Percentiles rank a stretch among this genome's conserved stretches.
Conservation (phyloP, 257 asterid genomes). For the Solanum tacnaense region DNA sequence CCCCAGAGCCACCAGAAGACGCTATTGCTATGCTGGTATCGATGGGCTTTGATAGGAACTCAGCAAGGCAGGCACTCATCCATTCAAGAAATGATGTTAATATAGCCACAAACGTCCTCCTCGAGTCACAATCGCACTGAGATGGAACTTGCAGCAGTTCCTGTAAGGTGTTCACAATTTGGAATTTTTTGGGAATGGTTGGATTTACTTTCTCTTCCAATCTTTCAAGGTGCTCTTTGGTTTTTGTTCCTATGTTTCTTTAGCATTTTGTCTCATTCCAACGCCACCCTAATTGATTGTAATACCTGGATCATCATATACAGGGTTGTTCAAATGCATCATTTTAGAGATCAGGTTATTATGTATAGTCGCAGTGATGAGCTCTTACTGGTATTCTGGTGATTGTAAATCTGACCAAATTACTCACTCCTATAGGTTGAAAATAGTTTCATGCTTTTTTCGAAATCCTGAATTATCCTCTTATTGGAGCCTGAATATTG, state of each 20-base stretch:
- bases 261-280: not conserved
- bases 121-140: constrained; percentile 60
- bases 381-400: not conserved
- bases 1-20: constrained; percentile 71
- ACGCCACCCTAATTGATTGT: not conserved
- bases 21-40: constrained; percentile 60
- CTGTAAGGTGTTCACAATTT: not conserved
- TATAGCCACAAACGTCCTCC: constrained; percentile 89
- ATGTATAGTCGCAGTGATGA: not conserved
- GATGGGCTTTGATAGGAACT: constrained; percentile 88
- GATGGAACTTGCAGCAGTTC: not conserved
- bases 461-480: not conserved
- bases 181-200: not conserved
- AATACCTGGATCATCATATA: not conserved
- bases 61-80: constrained; percentile 88
- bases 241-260: not conserved
- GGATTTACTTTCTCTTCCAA: not conserved
- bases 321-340: not conserved
- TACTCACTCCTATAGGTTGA: not conserved
- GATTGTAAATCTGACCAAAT: not conserved
- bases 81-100: constrained; percentile 78
- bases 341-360: not conserved
- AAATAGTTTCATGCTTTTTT: not conserved
- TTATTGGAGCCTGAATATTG: not conserved
- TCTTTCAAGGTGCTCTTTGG: not conserved